A percentile compares a stretch with the other conserved stretches of the same genome.
phyloP scores from a whole-genome alignment of 305 asterid species.

The Fraxinus sp. region DNA sequence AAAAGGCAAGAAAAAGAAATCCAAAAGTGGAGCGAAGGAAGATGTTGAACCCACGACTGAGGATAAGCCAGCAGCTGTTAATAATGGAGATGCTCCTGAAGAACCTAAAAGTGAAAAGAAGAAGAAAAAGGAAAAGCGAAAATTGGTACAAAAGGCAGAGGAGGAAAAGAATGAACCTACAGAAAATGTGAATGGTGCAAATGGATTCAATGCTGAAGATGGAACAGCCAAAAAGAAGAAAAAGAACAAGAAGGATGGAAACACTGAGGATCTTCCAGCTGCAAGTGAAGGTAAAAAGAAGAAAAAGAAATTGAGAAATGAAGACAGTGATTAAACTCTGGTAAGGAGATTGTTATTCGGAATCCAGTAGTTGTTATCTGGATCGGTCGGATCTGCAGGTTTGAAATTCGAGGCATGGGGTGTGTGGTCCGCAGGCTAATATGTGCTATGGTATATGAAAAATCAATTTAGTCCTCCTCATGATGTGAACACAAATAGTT shows the following conservation, averaged over 20 bases:
- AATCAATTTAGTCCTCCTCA: not conserved
- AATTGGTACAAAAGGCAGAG: slow-evolving; percentile 35
- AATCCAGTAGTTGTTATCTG: not conserved
- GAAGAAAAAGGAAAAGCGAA: slow-evolving; percentile 72
- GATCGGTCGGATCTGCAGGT: not conserved
- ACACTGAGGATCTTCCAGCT: slow-evolving; percentile 29
- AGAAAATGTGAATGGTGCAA: slow-evolving; percentile 26
- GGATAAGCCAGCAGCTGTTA: slow-evolving; percentile 35
- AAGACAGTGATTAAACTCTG: slow-evolving; percentile 39
- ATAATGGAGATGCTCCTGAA: slow-evolving; percentile 50
- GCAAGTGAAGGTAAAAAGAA: slow-evolving; percentile 52
- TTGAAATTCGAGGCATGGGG: not conserved
- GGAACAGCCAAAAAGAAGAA: slow-evolving; percentile 73
- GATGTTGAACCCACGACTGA: slow-evolving; percentile 37
- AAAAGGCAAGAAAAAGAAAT: slow-evolving; percentile 53
- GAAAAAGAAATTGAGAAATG: slow-evolving; percentile 52
- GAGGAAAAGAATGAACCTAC: slow-evolving; percentile 29
- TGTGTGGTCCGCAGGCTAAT: not conserved
- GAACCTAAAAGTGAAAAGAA: slow-evolving; percentile 72
- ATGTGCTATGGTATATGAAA: not conserved
- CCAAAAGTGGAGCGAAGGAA: slow-evolving; percentile 30
- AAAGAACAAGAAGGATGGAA: slow-evolving; percentile 64
- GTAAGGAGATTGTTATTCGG: slow-evolving; percentile 2
- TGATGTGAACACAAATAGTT: not conserved
- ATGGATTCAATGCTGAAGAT: slow-evolving; percentile 38